These are phyloP conservation scores for Coemansia sp. DNA, from an alignment of 192 early-diverging fungal species.

Conservation along the genomic window DNA sequence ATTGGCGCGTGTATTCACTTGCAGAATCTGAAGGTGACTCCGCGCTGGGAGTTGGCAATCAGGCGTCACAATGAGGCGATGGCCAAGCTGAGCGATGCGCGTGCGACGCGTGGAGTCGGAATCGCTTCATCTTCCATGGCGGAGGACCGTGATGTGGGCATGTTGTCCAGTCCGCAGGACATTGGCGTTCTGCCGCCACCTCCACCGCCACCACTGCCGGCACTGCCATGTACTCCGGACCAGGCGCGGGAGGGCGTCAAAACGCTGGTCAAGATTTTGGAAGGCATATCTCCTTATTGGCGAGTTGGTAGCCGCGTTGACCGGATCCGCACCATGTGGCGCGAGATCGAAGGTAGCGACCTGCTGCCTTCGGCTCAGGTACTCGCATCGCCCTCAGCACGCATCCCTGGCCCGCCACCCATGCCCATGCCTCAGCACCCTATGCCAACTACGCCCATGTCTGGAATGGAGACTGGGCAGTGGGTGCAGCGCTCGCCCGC, in stretches of 20 bases:
- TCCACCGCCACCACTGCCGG: conserved; percentile 26
- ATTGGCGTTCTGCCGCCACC: conserved; percentile 30
- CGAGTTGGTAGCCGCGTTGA: conserved; percentile 28
- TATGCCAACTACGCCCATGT: conserved; percentile 10
- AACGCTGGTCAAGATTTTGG: conserved; percentile 39
- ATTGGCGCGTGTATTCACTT: conserved; percentile 39
- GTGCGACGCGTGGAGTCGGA: conserved; percentile 3
- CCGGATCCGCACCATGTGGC: conserved; percentile 36
- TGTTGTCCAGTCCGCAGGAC: conserved; percentile 27
- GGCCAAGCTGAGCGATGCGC: conserved; percentile 25
- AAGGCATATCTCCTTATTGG: conserved; percentile 41
- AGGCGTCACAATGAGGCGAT: conserved; percentile 22
- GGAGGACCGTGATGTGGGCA: conserved; percentile 16
- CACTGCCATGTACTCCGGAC: conserved; percentile 35
- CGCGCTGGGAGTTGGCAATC: conserved; percentile 35
- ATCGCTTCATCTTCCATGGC: background rate
- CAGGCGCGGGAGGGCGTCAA: conserved; percentile 42
- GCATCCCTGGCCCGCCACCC: conserved; percentile 3
- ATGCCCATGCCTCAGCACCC: background rate
- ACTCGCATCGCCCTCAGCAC: conserved; percentile 9
- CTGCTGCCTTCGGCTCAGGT: conserved; percentile 1
- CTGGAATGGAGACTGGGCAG: conserved; percentile 5
- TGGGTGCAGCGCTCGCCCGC: conserved; percentile 7
- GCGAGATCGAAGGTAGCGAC: conserved; percentile 31
- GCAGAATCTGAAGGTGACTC: conserved; percentile 33